Base-by-base conservation (phyloP, 2,329 filamentous ascomycete species). In the Epichloe coenophiala region DNA sequence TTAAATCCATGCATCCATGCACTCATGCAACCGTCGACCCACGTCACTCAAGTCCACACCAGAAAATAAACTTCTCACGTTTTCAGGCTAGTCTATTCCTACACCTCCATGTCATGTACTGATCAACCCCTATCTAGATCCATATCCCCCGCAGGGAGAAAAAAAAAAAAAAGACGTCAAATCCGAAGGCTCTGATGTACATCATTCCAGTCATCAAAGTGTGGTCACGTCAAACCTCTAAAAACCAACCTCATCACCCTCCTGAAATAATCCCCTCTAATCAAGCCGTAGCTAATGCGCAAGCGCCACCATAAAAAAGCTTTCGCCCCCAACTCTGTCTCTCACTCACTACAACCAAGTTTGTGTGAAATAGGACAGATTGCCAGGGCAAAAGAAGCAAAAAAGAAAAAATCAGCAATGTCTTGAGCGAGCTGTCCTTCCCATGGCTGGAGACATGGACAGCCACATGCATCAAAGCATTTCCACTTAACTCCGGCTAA, bases 141-240 rank as follows among this genome's bases (percentile, higher is more conserved):
- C 15, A 6, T 19, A 15, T 5, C 12, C 23, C 23, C 21, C 31
- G 17, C 17, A 41, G 6, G n/a, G 15, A 44, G 0, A 44, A 2
- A 23, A 7, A 7, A 23, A 6, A 17, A 49, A 41, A 33, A 23
- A 44, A 41, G 31, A n/a, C 12, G 23, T 13, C 17, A 40, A 35
- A 35, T 45, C 19, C 27, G 37, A 48, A 41, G 12, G 37, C 33
- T 39, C 35, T 56, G 48, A 55, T 61, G 48, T 60, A 63, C 58
- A 63, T 58, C 56, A 55, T 63, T 55, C 55, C 46, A 57, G 47
- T 57, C 54, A 56, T 62, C 54, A 37, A 60, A 55, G 49, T 52
- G 48, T 46, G 43, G 45, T 47, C 47, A 23, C 51, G 43, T 47
- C 12, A 49, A 23, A 9, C n/a, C 13, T 38, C 11, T 21, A 17